phyloP scores from a whole-genome alignment of 306 rosid genomes.

The Cucumis cinereus region DNA sequence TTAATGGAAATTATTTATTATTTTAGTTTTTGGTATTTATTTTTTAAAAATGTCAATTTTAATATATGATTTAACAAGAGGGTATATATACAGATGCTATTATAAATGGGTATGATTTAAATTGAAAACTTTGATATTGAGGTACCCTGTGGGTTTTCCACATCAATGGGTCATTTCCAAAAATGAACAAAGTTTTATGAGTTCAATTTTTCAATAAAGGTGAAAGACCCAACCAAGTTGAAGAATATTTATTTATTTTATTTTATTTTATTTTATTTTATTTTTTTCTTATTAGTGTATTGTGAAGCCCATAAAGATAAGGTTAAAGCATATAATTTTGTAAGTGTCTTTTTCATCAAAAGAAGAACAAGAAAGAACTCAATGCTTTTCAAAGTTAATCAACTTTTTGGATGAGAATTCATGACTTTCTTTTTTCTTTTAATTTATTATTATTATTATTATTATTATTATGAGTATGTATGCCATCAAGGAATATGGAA shows the following conservation, averaged over 20 bases:
- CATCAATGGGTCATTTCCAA: slow-evolving; percentile 3
- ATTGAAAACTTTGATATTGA: not conserved
- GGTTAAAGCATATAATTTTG: not conserved
- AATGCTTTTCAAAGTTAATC: not conserved
- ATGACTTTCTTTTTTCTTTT: not conserved
- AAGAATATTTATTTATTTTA: not conserved
- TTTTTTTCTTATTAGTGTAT: too few relatives aligned
- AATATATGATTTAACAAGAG: not conserved
- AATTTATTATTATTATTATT: too few relatives aligned
- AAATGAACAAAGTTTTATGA: not conserved
- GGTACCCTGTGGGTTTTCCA: not conserved
- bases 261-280: too few relatives aligned
- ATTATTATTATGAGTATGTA: not conserved
- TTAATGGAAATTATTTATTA: not conserved
- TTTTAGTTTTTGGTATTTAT: too few relatives aligned
- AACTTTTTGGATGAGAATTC: slow-evolving; percentile 6
- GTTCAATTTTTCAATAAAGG: not conserved
- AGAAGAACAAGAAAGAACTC: not conserved
- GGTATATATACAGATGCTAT: not conserved
- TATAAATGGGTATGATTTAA: not conserved
- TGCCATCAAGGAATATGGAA: slow-evolving; percentile 2
- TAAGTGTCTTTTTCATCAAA: not conserved
- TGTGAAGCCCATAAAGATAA: slow-evolving; percentile 2
- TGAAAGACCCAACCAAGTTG: not conserved
- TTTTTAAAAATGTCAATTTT: too few relatives aligned